Evolutionary conservation across 352 stramenopile genomes (phyloP).

Genomic region (Globisporangium recalcitrans): DNA sequence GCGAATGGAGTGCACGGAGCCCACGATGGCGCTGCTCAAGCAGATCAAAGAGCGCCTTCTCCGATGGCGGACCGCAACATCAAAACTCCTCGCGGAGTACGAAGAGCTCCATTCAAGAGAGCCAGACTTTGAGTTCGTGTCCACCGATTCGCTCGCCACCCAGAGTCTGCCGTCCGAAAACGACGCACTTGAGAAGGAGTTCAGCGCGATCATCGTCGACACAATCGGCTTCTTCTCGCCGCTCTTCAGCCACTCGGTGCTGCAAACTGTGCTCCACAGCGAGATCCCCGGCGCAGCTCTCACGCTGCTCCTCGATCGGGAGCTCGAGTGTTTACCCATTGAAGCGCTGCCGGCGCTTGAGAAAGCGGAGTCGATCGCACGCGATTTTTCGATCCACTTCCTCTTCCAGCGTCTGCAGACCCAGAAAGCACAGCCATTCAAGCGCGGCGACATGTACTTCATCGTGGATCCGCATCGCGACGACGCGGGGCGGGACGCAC

Average conservation of each 20-base stretch:
- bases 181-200: constrained; percentile 51
- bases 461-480: constrained; percentile 63
- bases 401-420: constrained; percentile 43
- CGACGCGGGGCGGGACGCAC: constrained; percentile 30
- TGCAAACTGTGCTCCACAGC: constrained; percentile 33
- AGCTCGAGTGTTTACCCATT: constrained; percentile 44
- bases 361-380: constrained; percentile 42
- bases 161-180: constrained; percentile 4
- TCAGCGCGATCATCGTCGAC: constrained; percentile 42
- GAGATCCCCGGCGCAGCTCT: constrained; percentile 42
- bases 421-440: constrained; percentile 48
- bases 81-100: constrained; percentile 32
- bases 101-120: constrained; percentile 34
- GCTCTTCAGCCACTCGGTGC: constrained; percentile 46
- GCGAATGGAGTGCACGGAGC: constrained; percentile 56
- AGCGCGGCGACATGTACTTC: constrained; percentile 52
- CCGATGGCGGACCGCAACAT: constrained; percentile 31
- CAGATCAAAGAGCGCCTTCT: constrained; percentile 28
- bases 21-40: constrained; percentile 21
- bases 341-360: constrained; percentile 44
- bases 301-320: constrained; percentile 49
- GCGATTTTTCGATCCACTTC: constrained; percentile 74
- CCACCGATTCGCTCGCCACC: constrained; percentile 7
- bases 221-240: constrained; percentile 40
- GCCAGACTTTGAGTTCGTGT: constrained; percentile 37